Evolutionary conservation across 2,329 filamentous ascomycete genomes (phyloP).

Genomic region (Venturia nashicola): DNA sequence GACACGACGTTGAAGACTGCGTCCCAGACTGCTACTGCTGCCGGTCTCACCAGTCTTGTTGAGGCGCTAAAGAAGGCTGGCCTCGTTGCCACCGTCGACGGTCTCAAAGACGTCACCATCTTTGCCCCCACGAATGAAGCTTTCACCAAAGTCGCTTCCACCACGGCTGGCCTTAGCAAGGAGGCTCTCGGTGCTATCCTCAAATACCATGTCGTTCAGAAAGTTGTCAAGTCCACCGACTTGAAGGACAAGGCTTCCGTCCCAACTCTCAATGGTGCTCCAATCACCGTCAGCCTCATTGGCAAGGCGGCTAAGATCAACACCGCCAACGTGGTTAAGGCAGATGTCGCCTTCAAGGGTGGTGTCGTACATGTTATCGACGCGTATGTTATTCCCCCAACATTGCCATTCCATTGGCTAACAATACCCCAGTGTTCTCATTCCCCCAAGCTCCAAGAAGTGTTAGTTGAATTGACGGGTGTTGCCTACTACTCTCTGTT

Average conservation of each 20-base stretch:
- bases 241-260: conserved; percentile 31
- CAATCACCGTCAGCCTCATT: conserved; percentile 27
- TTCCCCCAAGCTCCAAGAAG: neutral
- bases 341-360: neutral
- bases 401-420: neutral
- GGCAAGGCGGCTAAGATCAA: neutral
- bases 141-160: conserved; percentile 5
- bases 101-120: conserved; percentile 10
- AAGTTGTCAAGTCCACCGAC: neutral
- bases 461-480: neutral
- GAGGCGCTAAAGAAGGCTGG: neutral
- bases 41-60: conserved; percentile 7
- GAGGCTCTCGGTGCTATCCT: neutral
- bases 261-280: conserved; percentile 23
- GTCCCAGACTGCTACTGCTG: conserved; percentile 6
- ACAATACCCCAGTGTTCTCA: neutral
- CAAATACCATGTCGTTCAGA: conserved; percentile 6
- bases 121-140: conserved; percentile 11
- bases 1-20: conserved; percentile 11
- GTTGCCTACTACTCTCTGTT: neutral
- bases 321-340: conserved; percentile 1
- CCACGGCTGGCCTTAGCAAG: neutral
- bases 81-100: conserved; percentile 6
- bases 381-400: conserved; percentile 28
- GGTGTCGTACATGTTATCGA: conserved; percentile 43